Evolutionary conservation across 768 basidiomycete species (phyloP).

Genomic region (Tylopilus rubrobrunneus): DNA sequence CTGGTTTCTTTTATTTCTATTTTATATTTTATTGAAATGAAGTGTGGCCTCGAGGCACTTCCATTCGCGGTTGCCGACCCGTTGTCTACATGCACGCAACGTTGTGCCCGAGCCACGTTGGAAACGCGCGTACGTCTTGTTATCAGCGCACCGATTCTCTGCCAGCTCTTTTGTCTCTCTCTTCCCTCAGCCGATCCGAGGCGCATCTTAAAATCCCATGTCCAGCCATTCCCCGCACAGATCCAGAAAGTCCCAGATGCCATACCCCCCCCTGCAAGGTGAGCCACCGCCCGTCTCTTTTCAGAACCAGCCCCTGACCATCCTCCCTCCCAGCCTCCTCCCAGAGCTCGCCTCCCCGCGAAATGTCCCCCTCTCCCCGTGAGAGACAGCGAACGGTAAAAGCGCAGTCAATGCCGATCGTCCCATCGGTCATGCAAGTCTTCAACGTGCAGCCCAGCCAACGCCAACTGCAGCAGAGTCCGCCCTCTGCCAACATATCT

Average conservation of each 20-base stretch:
- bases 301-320: slow-evolving; percentile 1
- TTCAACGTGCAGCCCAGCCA: slow-evolving; percentile 39
- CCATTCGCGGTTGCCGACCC: slow-evolving; percentile 44
- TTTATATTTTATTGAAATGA: no score
- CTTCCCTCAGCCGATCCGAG: background rate
- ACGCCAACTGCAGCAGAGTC: slow-evolving; percentile 35
- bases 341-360: slow-evolving; percentile 36
- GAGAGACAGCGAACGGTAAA: slow-evolving; percentile 53
- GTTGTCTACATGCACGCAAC: slow-evolving; percentile 35
- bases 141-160: slow-evolving; percentile 32
- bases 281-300: slow-evolving; percentile 25
- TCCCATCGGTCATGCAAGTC: slow-evolving; percentile 53
- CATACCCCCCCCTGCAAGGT: slow-evolving; percentile 50
- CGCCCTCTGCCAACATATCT: slow-evolving; percentile 31
- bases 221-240: slow-evolving; percentile 59
- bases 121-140: slow-evolving; percentile 49
- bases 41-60: slow-evolving; percentile 41
- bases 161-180: slow-evolving; percentile 29
- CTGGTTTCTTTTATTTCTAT: no score
- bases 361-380: slow-evolving; percentile 41
- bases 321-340: slow-evolving; percentile 9
- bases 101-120: slow-evolving; percentile 53
- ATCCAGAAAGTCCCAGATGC: slow-evolving; percentile 48
- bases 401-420: slow-evolving; percentile 58
- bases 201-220: slow-evolving; percentile 38